These are phyloP conservation scores for Spirogloea muscicola DNA, from an alignment of 139 green algal genomes.

Conservation along the genomic window DNA sequence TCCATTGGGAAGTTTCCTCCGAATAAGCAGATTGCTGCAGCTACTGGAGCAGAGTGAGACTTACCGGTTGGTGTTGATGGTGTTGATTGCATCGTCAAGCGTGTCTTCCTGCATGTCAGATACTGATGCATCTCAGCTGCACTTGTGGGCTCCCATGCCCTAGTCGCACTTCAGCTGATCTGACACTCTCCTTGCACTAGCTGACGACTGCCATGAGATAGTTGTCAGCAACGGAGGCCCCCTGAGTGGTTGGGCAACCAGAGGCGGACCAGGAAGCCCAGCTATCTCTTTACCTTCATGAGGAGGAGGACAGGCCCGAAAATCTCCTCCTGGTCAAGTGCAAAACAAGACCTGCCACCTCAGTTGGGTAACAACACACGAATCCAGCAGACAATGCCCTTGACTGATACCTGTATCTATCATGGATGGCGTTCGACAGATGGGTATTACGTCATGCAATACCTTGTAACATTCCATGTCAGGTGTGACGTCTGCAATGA, in stretches of 20 bases:
- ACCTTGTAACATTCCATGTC: constrained; percentile 81
- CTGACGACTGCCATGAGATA: too few species aligned
- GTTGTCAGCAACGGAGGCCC: too few species aligned
- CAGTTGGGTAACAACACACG: neutral
- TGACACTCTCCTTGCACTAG: too few species aligned
- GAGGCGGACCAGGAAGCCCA: too few species aligned
- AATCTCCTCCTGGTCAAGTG: constrained; percentile 75
- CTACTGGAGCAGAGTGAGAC: too few species aligned
- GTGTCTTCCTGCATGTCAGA: constrained; percentile 51
- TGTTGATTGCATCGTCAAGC: constrained; percentile 78
- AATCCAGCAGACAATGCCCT: too few species aligned
- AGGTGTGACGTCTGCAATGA: constrained; percentile 73
- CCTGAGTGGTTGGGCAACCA: too few species aligned
- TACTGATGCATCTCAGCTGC: too few species aligned
- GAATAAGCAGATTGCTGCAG: too few species aligned
- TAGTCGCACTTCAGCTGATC: too few species aligned
- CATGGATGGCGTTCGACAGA: neutral
- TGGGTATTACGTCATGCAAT: constrained; percentile 26
- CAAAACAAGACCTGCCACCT: neutral
- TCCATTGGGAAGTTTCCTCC: too few species aligned
- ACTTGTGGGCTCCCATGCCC: too few species aligned
- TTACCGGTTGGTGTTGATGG: constrained; percentile 84
- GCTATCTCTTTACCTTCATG: constrained; percentile 40
- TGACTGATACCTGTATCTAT: neutral
- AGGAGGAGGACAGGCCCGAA: constrained; percentile 87